phyloP scores from a whole-genome alignment of 306 rosid genomes.

The Crotalaria pallida region DNA sequence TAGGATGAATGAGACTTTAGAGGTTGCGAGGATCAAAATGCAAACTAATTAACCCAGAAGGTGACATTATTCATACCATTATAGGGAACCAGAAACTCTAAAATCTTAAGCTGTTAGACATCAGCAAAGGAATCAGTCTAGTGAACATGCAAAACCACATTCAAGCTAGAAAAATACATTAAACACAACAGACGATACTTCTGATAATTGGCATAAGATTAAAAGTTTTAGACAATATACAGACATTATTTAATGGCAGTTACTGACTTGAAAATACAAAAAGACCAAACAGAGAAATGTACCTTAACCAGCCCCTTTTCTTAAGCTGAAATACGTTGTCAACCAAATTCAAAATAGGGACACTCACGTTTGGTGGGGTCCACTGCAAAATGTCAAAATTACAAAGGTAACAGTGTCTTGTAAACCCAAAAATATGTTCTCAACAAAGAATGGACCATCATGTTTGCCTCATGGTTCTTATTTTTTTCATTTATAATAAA shows the following conservation, averaged over 20 bases:
- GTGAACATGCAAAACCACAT: neutral
- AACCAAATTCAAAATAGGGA: constrained; percentile 92
- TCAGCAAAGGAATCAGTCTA: neutral
- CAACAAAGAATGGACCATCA: neutral
- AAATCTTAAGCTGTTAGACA: neutral
- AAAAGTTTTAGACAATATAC: neutral
- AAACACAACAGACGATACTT: neutral
- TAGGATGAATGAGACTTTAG: neutral
- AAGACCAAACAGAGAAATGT: constrained; percentile 26
- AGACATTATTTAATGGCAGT: neutral
- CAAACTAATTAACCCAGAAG: neutral
- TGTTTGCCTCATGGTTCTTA: neutral
- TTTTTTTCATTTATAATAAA: neutral
- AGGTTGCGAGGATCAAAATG: constrained; percentile 5
- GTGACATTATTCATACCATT: neutral
- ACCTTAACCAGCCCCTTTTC: constrained; percentile 99
- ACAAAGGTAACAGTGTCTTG: constrained; percentile 4
- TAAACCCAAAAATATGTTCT: neutral
- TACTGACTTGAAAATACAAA: neutral
- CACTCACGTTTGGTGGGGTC: constrained; percentile 91
- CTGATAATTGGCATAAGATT: neutral
- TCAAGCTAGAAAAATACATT: neutral
- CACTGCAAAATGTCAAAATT: constrained; percentile 64
- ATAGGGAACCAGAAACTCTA: neutral
- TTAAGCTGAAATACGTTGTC: constrained; percentile 96